Percentiles rank a stretch among this genome's conserved stretches.
Evolutionary conservation across 768 basidiomycete genomes (phyloP).

Genomic region (Hericium rajendrae): DNA sequence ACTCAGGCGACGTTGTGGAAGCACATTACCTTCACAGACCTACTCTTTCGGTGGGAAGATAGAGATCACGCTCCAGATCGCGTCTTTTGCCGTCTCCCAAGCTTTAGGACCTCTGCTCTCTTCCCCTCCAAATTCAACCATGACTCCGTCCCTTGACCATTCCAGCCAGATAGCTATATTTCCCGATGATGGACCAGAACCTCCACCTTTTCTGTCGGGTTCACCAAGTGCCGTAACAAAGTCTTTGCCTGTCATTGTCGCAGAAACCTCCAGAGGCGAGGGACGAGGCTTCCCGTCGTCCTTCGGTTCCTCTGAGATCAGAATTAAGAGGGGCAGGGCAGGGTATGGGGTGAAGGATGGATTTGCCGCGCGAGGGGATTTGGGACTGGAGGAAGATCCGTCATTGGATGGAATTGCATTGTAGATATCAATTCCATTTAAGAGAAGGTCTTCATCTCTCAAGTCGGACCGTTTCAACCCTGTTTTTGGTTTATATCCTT

Average conservation of each 20-base stretch:
- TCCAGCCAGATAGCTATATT: conserved; percentile 93
- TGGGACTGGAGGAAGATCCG: conserved; percentile 15
- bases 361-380: conserved; percentile 26
- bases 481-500: conserved; percentile 49
- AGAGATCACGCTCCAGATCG: conserved; percentile 67
- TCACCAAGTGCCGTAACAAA: conserved; percentile 74
- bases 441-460: conserved; percentile 36
- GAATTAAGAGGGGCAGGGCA: conserved; percentile 39
- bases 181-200: conserved; percentile 71
- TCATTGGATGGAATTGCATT: conserved; percentile 36
- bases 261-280: conserved; percentile 31
- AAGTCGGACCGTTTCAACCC: conserved; percentile 38
- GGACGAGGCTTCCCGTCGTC: conserved; percentile 24
- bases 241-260: conserved; percentile 60
- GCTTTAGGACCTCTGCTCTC: conserved; percentile 73
- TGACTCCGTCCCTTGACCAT: conserved; percentile 73
- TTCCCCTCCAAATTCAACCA: conserved; percentile 80
- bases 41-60: conserved; percentile 34
- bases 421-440: conserved; percentile 80
- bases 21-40: not conserved
- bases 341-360: conserved; percentile 51
- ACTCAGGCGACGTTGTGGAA: no score
- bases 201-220: conserved; percentile 86
- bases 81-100: conserved; percentile 82
- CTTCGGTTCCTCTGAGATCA: conserved; percentile 20